These are phyloP conservation scores for Helotiales sp. DNA, from an alignment of 2,329 filamentous ascomycete species.

Conservation along the genomic window DNA sequence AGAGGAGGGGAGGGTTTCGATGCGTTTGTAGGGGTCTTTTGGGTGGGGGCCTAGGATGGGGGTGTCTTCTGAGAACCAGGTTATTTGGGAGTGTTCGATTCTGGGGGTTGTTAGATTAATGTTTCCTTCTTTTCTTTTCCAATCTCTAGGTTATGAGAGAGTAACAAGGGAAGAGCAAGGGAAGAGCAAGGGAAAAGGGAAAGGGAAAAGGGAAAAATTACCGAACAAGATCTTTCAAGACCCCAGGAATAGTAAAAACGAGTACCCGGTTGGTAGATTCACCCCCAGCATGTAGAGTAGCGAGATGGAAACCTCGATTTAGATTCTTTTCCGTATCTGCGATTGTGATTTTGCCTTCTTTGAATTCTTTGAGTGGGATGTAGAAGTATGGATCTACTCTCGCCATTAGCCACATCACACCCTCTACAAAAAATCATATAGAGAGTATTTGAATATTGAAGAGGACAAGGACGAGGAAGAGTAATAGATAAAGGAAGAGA, in stretches of 20 bases:
- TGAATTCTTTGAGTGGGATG: slow-evolving; percentile 32
- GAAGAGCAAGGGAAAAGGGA: not conserved
- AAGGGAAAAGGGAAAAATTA: not conserved
- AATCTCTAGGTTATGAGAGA: too few species aligned
- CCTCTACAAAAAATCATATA: too few species aligned
- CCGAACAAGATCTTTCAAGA: not conserved
- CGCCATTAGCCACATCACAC: not conserved
- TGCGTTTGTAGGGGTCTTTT: slow-evolving; percentile 65
- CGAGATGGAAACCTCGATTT: not conserved
- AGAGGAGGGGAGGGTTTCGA: slow-evolving; percentile 59
- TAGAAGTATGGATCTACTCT: slow-evolving; percentile 45
- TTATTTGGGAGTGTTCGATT: slow-evolving; percentile 2
- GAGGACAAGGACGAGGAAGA: not conserved
- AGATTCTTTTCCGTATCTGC: not conserved
- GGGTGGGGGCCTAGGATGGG: slow-evolving; percentile 59
- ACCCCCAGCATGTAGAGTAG: not conserved
- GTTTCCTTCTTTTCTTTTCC: too few species aligned
- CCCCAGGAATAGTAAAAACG: not conserved
- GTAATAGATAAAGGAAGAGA: not conserved
- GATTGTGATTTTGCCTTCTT: not conserved
- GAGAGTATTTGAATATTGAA: too few species aligned
- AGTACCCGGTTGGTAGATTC: not conserved
- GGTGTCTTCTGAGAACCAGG: slow-evolving; percentile 58
- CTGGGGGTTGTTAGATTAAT: too few species aligned
- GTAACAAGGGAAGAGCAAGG: not conserved